Percentiles rank a stretch among this genome's conserved stretches.
Evolutionary conservation across 306 rosid species (phyloP).

Genomic region (Canavalia ensiformis): DNA sequence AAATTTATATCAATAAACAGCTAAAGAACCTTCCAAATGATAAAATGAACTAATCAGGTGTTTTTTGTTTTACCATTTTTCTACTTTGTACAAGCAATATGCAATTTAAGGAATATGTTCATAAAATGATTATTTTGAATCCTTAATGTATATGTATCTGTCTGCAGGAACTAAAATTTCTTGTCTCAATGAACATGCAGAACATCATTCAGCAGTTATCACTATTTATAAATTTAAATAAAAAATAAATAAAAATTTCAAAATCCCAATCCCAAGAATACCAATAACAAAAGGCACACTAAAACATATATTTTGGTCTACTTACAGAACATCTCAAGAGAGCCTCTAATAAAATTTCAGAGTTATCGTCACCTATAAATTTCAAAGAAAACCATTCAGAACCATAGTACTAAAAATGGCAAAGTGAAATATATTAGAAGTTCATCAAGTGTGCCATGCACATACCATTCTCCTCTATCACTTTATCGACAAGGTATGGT

Average conservation of each 20-base stretch:
- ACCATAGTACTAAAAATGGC: constrained; percentile 8
- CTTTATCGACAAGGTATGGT: constrained; percentile 81
- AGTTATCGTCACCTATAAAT: constrained; percentile 77
- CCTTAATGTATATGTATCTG: neutral
- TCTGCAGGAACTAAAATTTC: neutral
- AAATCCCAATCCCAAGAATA: constrained; percentile 20
- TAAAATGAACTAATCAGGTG: neutral
- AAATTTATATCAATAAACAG: neutral
- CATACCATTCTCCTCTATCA: constrained; percentile 84
- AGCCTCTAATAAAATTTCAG: constrained; percentile 75
- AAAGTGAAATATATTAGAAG: constrained; percentile 41
- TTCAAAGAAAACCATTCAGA: constrained; percentile 49
- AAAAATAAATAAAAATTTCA: constrained; percentile 4
- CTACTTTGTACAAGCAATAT: constrained; percentile 6
- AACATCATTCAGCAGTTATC: constrained; percentile 1
- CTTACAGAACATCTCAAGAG: constrained; percentile 72
- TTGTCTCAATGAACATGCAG: constrained; percentile 17
- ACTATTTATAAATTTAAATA: neutral
- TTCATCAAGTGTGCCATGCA: constrained; percentile 30
- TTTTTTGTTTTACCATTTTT: neutral
- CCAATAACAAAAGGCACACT: constrained; percentile 1
- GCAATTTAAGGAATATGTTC: neutral
- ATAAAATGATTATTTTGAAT: neutral
- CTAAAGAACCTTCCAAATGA: neutral
- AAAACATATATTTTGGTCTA: constrained; percentile 36